Conservation (phyloP, 2,329 filamentous ascomycete genomes). For the Venturiaceae sp. region DNA sequence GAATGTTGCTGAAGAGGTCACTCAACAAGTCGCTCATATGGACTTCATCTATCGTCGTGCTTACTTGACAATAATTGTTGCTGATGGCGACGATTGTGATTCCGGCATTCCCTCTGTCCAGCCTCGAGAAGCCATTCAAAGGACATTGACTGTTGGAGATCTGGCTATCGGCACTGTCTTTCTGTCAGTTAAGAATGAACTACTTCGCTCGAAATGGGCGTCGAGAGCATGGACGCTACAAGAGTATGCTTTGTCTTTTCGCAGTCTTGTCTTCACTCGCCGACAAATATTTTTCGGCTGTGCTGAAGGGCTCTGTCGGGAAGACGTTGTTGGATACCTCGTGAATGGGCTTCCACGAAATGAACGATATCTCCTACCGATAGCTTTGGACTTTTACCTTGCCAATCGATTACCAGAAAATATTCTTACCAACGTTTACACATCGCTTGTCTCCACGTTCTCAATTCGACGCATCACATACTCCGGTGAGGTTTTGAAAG, state of each 20-base stretch:
- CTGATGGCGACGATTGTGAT: conserved; percentile 1
- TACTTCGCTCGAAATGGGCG: conserved; percentile 1
- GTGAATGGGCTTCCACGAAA: neutral
- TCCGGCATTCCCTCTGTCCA: neutral
- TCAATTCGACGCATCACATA: neutral
- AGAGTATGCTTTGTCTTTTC: conserved; percentile 4
- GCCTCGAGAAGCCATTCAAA: neutral
- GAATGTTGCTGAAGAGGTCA: neutral
- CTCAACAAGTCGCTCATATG: conserved; percentile 4
- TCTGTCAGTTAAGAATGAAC: neutral
- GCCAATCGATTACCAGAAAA: neutral
- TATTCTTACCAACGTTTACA: neutral
- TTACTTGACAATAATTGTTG: conserved; percentile 7
- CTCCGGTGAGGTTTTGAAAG: neutral
- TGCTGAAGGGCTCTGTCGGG: neutral
- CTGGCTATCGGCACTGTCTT: neutral
- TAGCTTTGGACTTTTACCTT: conserved; percentile 1
- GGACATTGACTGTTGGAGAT: neutral
- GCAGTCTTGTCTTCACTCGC: conserved; percentile 5
- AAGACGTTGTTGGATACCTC: conserved; percentile 1
- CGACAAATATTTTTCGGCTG: conserved; percentile 1
- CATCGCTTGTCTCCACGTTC: neutral
- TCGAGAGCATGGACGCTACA: conserved; percentile 7
- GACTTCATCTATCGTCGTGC: conserved; percentile 7
- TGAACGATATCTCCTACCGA: neutral